Evolutionary conservation across 768 basidiomycete genomes (phyloP).

Genomic region (Polyporus arcularius): DNA sequence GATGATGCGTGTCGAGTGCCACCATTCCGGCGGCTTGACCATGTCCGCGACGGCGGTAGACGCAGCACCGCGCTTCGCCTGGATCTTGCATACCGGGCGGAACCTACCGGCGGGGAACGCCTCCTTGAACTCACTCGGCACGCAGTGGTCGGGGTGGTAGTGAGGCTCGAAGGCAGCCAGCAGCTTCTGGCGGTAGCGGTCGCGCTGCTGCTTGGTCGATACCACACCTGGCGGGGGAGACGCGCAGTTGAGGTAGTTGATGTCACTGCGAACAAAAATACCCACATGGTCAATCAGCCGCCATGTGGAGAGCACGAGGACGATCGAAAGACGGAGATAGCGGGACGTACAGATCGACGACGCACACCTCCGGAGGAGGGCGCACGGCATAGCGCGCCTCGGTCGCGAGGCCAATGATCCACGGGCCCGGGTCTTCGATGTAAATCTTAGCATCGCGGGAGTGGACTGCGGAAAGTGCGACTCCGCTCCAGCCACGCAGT

Average conservation of each 20-base stretch:
- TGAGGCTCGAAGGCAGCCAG: conserved; percentile 80
- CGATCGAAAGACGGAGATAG: conserved; percentile 4
- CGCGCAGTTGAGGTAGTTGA: conserved; percentile 63
- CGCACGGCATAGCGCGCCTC: conserved; percentile 81
- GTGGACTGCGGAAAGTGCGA: conserved; percentile 80
- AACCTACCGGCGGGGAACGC: conserved; percentile 93
- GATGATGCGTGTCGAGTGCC: conserved; percentile 89
- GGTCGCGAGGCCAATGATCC: conserved; percentile 89
- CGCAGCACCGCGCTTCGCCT: conserved; percentile 78
- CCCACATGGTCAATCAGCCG: not conserved
- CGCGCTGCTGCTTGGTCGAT: conserved; percentile 77
- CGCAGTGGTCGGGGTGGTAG: conserved; percentile 86
- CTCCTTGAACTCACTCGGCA: conserved; percentile 92
- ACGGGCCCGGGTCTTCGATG: conserved; percentile 95
- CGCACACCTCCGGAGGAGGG: conserved; percentile 77
- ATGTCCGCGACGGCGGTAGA: conserved; percentile 85
- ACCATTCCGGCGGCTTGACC: conserved; percentile 91
- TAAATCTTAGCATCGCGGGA: conserved; percentile 91
- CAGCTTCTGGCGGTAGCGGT: conserved; percentile 74
- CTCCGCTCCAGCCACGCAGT: conserved; percentile 89
- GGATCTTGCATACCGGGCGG: conserved; percentile 88
- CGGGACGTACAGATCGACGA: conserved; percentile 60
- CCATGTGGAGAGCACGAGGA: not conserved
- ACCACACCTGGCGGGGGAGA: conserved; percentile 76
- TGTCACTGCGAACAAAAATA: conserved; percentile 23